A percentile compares a stretch with the other conserved stretches of the same genome.
phyloP scores from a whole-genome alignment of 495 filamentous ascomycete genomes.

The Penicillium roqueforti region DNA sequence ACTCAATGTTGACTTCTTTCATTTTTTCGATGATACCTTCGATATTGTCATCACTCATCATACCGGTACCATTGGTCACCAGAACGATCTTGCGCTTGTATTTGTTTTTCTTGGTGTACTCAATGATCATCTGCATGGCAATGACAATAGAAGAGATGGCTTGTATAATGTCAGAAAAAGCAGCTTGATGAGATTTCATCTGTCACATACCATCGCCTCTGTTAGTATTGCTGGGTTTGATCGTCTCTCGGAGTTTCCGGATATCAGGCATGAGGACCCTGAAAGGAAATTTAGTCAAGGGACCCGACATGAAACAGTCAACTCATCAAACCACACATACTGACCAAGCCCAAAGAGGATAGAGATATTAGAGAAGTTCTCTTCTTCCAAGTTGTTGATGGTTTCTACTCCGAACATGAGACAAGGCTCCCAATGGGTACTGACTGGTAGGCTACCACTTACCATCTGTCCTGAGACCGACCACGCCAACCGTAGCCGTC shows the following conservation, averaged over 20 bases:
- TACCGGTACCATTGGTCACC: conserved; percentile 72
- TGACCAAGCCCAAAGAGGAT: conserved; percentile 68
- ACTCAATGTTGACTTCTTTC: conserved; percentile 68
- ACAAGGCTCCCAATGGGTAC: not conserved
- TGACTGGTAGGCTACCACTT: conserved; percentile 5
- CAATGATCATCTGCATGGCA: conserved; percentile 80
- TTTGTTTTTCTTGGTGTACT: conserved; percentile 82
- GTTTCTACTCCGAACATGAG: conserved; percentile 49
- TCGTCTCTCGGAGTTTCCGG: conserved; percentile 52
- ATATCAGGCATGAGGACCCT: conserved; percentile 69
- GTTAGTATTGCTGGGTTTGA: conserved; percentile 65
- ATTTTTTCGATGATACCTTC: conserved; percentile 66
- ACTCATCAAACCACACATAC: conserved; percentile 33
- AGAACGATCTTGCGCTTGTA: conserved; percentile 78
- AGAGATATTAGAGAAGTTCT: conserved; percentile 72
- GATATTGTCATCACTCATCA: conserved; percentile 61
- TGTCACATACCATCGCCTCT: conserved; percentile 62
- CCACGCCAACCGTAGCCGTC: conserved; percentile 71
- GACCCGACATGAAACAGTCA: not conserved
- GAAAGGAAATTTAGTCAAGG: not conserved
- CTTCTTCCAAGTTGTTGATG: conserved; percentile 57
- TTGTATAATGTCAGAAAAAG: conserved; percentile 24
- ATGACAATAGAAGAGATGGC: conserved; percentile 80
- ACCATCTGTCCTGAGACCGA: conserved; percentile 79
- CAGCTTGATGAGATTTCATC: not conserved